A percentile compares a stretch with the other conserved stretches of the same genome.
These are phyloP conservation scores for Pisolithus marmoratus DNA, from an alignment of 768 basidiomycete species.

Conservation along the genomic window DNA sequence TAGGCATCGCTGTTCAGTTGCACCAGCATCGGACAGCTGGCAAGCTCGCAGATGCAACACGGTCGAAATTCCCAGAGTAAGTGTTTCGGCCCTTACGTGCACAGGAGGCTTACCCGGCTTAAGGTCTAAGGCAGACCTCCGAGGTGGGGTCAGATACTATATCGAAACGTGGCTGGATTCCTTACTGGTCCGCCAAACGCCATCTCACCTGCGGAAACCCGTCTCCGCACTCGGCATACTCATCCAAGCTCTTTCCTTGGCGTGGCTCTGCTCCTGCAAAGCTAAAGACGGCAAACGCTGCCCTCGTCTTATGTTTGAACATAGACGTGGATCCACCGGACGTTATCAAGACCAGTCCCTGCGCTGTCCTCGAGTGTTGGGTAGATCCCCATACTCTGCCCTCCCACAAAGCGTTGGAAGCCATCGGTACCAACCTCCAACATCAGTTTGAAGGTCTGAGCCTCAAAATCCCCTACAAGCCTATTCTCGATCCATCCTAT, in stretches of 20 bases:
- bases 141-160: conserved; percentile 47
- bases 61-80: conserved; percentile 21
- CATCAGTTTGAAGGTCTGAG: conserved; percentile 96
- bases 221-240: conserved; percentile 61
- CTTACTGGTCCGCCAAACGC: conserved; percentile 84
- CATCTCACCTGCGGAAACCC: conserved; percentile 90
- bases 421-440: conserved; percentile 87
- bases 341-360: conserved; percentile 94
- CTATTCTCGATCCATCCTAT: conserved; percentile 90
- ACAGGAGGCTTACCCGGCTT: conserved; percentile 4
- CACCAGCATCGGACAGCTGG: neutral
- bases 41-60: conserved; percentile 23
- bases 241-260: conserved; percentile 69
- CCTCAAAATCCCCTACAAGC: conserved; percentile 90
- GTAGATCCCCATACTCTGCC: conserved; percentile 93
- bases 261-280: conserved; percentile 75
- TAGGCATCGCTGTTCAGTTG: neutral
- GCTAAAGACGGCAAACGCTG: conserved; percentile 87
- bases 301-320: conserved; percentile 88
- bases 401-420: conserved; percentile 87
- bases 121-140: conserved; percentile 15
- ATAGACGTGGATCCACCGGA: conserved; percentile 98
- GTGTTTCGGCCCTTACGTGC: neutral
- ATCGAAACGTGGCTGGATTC: conserved; percentile 52
- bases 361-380: conserved; percentile 94